Conservation (phyloP, 2,329 filamentous ascomycete species). For the Verticillium klebahnii region DNA sequence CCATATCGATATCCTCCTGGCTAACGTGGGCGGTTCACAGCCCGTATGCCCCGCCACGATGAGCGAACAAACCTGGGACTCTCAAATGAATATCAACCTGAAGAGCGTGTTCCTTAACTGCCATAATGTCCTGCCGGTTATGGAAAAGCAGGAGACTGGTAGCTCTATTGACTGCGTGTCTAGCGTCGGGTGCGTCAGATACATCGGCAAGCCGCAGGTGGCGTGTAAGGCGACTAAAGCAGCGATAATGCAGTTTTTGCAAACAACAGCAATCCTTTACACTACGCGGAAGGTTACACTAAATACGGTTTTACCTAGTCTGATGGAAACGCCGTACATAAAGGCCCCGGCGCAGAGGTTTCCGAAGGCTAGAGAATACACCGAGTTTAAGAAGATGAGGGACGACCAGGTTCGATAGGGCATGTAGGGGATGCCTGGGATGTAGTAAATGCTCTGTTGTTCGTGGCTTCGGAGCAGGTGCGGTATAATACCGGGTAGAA, state of each 20-base stretch:
- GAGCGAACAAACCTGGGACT: conserved; percentile 44
- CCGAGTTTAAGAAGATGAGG: conserved; percentile 40
- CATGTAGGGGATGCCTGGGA: conserved; percentile 54
- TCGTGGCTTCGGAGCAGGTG: conserved; percentile 53
- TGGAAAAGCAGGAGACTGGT: conserved; percentile 43
- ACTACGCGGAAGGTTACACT: conserved; percentile 40
- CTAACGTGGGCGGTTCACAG: conserved; percentile 56
- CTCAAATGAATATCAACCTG: conserved; percentile 51
- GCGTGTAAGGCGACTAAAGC: conserved; percentile 49
- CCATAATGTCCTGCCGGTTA: conserved; percentile 48
- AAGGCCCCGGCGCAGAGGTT: conserved; percentile 38
- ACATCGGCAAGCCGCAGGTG: conserved; percentile 44
- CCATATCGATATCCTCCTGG: conserved; percentile 55
- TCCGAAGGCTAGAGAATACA: conserved; percentile 36
- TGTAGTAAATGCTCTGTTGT: conserved; percentile 51
- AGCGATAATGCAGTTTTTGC: conserved; percentile 45
- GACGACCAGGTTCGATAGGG: conserved; percentile 55
- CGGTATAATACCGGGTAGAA: conserved; percentile 56
- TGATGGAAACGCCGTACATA: conserved; percentile 53
- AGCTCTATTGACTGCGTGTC: conserved; percentile 42
- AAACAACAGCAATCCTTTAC: conserved; percentile 45
- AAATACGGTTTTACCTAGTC: conserved; percentile 51
- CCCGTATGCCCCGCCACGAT: conserved; percentile 44
- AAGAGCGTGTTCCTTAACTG: conserved; percentile 50
- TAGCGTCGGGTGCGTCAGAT: conserved; percentile 47